Conservation (phyloP, 2,329 filamentous ascomycete species). For the Colletotrichum karsti region DNA sequence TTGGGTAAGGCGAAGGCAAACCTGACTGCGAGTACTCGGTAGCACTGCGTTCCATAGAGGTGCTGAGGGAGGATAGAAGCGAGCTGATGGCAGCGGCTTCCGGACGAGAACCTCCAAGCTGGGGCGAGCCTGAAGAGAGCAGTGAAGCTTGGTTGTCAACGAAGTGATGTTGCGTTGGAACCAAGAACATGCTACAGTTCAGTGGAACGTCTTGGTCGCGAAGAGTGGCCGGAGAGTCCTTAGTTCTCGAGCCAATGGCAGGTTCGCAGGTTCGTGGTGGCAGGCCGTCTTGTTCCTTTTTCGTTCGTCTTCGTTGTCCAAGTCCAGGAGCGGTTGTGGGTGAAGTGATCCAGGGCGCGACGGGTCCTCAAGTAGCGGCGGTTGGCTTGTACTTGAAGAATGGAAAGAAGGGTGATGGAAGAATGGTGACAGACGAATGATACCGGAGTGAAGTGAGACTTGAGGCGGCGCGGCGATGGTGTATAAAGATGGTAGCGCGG, state of each 20-base stretch:
- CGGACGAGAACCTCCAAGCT: slow-evolving; percentile 37
- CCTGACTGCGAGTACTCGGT: slow-evolving; percentile 87
- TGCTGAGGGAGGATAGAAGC: slow-evolving; percentile 38
- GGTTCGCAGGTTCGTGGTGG: slow-evolving; percentile 24
- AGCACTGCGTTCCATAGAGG: slow-evolving; percentile 68
- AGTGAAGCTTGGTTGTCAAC: slow-evolving; percentile 40
- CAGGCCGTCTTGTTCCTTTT: slow-evolving; percentile 11
- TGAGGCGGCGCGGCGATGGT: slow-evolving; percentile 32
- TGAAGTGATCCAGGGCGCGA: slow-evolving; percentile 15
- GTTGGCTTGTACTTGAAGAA: slow-evolving; percentile 28
- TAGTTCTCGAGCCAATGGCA: slow-evolving; percentile 41
- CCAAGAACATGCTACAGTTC: slow-evolving; percentile 44
- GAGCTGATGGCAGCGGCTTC: slow-evolving; percentile 38
- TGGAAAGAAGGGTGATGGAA: slow-evolving; percentile 28
- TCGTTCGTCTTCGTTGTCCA: slow-evolving; percentile 10
- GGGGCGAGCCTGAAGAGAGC: slow-evolving; percentile 34
- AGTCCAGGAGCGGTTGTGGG: slow-evolving; percentile 5
- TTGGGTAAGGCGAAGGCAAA: slow-evolving; percentile 80
- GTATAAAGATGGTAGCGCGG: slow-evolving; percentile 33
- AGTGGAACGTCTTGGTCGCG: slow-evolving; percentile 30
- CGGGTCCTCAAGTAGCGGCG: slow-evolving; percentile 23
- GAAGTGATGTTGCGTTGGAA: slow-evolving; percentile 41
- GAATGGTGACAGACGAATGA: slow-evolving; percentile 18
- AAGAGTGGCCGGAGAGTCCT: slow-evolving; percentile 35
- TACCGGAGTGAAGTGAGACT: slow-evolving; percentile 28